Percentiles rank a stretch among this genome's conserved stretches.
Evolutionary conservation across 345 rosid species (phyloP).

Genomic region (Heritiera fomes): DNA sequence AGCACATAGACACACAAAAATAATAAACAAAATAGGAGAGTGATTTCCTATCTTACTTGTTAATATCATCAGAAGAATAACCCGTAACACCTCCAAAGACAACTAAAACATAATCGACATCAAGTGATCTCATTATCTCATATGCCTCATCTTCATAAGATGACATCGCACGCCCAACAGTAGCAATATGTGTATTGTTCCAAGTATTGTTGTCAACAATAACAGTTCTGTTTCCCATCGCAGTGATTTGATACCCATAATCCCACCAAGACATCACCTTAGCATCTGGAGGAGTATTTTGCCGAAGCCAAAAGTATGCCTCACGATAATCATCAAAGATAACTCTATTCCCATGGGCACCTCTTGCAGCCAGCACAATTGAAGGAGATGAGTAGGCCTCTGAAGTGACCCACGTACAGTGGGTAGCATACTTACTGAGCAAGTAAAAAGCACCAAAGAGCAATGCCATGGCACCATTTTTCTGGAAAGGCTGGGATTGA

Average conservation of each 20-base stretch:
- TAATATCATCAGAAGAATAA: slow-evolving; percentile 99
- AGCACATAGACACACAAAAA: not conserved
- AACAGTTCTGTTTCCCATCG: slow-evolving; percentile 99
- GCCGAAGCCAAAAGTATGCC: slow-evolving; percentile 98
- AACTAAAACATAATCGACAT: slow-evolving; percentile 92
- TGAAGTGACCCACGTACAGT: slow-evolving; percentile 97
- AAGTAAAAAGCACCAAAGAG: slow-evolving; percentile 67
- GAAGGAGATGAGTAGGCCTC: slow-evolving; percentile 99
- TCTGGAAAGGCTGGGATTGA: slow-evolving; percentile 95
- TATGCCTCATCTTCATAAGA: slow-evolving; percentile 95
- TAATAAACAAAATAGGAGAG: not conserved
- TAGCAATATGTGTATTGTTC: slow-evolving; percentile 99
- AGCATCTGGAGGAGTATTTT: slow-evolving; percentile 94
- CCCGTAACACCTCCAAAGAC: slow-evolving; percentile 99
- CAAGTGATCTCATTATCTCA: slow-evolving; percentile 95
- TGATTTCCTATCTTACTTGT: slow-evolving; percentile 61
- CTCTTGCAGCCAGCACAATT: slow-evolving; percentile 95
- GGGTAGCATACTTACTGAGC: slow-evolving; percentile 84
- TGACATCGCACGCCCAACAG: slow-evolving; percentile 99
- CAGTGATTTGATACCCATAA: slow-evolving; percentile 98
- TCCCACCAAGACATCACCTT: slow-evolving; percentile 99
- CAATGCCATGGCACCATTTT: no score
- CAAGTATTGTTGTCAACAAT: slow-evolving; percentile 98
- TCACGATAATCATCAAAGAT: slow-evolving; percentile 97
- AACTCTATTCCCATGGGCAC: slow-evolving; percentile 70